Conservation (phyloP, 2,329 filamentous ascomycete genomes). For the Pseudogymnoascus sp. region DNA sequence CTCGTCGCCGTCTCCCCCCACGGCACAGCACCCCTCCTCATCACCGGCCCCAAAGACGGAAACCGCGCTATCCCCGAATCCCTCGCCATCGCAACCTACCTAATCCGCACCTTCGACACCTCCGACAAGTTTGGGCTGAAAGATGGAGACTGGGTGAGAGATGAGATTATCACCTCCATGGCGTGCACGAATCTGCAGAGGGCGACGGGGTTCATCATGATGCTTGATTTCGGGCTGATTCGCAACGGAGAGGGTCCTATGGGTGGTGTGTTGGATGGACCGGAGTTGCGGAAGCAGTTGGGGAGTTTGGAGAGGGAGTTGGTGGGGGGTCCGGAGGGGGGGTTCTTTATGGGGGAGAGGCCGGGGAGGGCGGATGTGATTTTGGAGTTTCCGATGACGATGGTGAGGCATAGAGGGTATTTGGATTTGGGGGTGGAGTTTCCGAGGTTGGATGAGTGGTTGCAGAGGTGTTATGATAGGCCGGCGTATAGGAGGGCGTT, state of each 20-base stretch:
- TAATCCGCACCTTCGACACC: conserved; percentile 29
- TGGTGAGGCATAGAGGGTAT: conserved; percentile 25
- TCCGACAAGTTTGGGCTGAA: conserved; percentile 21
- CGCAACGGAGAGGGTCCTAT: conserved; percentile 15
- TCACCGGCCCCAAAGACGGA: conserved; percentile 21
- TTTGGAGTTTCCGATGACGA: conserved; percentile 30
- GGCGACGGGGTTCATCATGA: conserved; percentile 21
- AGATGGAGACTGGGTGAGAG: conserved; percentile 23
- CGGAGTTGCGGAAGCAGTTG: conserved; percentile 22
- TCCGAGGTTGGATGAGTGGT: conserved; percentile 29
- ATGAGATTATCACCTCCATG: conserved; percentile 26
- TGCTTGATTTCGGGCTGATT: conserved; percentile 21
- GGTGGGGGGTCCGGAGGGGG: conserved; percentile 14
- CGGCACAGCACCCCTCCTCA: conserved; percentile 73
- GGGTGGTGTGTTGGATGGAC: conserved; percentile 14
- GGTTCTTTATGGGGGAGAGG: conserved; percentile 28
- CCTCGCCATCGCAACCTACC: conserved; percentile 27
- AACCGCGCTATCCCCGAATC: conserved; percentile 25
- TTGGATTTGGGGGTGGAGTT: conserved; percentile 28
- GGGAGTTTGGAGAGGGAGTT: conserved; percentile 22
- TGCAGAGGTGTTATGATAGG: conserved; percentile 23
- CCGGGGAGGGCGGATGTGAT: conserved; percentile 31
- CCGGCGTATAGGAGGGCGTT: conserved; percentile 28
- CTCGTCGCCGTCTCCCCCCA: conserved; percentile 67
- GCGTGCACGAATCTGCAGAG: conserved; percentile 23